Evolutionary conservation across 208 protist genomes (phyloP), one percentile per base, ranked within the genome.

Genomic region (Leishmania major): DNA sequence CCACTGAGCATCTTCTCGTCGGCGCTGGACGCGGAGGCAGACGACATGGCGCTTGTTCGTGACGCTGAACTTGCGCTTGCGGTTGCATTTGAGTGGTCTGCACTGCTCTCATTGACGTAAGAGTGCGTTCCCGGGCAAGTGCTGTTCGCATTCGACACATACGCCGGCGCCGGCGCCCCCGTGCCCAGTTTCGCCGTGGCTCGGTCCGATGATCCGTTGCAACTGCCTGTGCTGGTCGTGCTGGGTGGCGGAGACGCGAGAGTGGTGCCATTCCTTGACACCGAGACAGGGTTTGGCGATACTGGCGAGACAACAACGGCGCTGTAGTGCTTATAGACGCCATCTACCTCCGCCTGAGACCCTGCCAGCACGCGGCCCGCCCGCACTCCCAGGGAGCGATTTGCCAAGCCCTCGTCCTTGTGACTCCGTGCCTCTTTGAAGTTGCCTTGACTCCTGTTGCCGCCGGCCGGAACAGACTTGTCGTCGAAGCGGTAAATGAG

Each of bases 401-500:
- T 73, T 2, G 51, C 74, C 3, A 6, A 10, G 43, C 28, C 31
- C 0, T 67, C 75, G 59, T 37, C 69, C 57, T 55, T 75, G 60
- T 35, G 74, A 25, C 71, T 79, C 82, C 76, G 84, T 8, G 81
- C 76, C 31, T 87, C 81, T 37, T 82, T 59, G 3, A 90, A 73
- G n/a, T 57, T 66, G 45, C 75, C 80, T 55, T 88, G 45, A 43
- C 43, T 35, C 40, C 51, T 55, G 35, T 62, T 66, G 28, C 47
- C 53, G 47, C 74, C 57, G 19, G 64, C 51, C 7, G 53, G 82
- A 22, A 77, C 78, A 11, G 74, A 67, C 0, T 11, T 73, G 81
- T 95, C 94, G 45, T 92, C 82, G 72, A 91, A 96, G 71, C 91
- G 92, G 76, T 86, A 93, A 40, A 97, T 90, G 19, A 77, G 80